A percentile compares a stretch with the other conserved stretches of the same genome.
Conservation (phyloP, 2,329 filamentous ascomycete species). For the Claviceps sp. region DNA sequence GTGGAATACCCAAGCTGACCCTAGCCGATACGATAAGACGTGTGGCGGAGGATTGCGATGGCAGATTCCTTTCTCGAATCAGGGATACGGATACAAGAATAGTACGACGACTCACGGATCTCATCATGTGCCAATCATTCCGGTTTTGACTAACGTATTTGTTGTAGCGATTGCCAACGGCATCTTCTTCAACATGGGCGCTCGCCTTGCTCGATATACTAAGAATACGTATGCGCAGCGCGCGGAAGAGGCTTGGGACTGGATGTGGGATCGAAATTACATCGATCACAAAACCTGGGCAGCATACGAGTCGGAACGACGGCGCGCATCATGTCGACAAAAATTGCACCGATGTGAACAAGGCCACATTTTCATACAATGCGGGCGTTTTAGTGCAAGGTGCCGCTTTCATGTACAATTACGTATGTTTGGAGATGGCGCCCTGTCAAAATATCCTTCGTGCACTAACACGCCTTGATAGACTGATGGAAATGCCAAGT, state of each 20-base stretch:
- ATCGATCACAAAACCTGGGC: constrained; percentile 47
- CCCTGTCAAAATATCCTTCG: not conserved
- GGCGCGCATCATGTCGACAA: constrained; percentile 39
- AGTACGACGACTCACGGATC: constrained; percentile 23
- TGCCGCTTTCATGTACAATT: constrained; percentile 56
- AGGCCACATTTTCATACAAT: constrained; percentile 55
- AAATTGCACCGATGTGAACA: constrained; percentile 48
- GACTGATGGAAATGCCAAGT: constrained; percentile 39
- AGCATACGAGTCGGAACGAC: constrained; percentile 55
- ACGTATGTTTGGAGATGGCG: constrained; percentile 21
- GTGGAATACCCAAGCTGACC: constrained; percentile 46
- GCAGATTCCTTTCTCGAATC: constrained; percentile 65
- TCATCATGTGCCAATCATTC: not conserved
- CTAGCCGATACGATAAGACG: constrained; percentile 48
- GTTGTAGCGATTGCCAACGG: constrained; percentile 43
- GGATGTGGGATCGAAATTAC: constrained; percentile 40
- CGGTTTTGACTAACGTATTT: not conserved
- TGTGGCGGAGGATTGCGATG: constrained; percentile 62
- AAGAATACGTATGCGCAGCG: constrained; percentile 52
- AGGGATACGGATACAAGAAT: constrained; percentile 66
- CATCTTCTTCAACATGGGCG: constrained; percentile 50
- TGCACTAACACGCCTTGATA: constrained; percentile 13
- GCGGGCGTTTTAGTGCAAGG: constrained; percentile 49
- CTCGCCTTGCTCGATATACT: constrained; percentile 60
- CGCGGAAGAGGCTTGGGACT: constrained; percentile 49